phyloP scores from a whole-genome alignment of 2,329 filamentous ascomycete species.

The Capronia coronata region DNA sequence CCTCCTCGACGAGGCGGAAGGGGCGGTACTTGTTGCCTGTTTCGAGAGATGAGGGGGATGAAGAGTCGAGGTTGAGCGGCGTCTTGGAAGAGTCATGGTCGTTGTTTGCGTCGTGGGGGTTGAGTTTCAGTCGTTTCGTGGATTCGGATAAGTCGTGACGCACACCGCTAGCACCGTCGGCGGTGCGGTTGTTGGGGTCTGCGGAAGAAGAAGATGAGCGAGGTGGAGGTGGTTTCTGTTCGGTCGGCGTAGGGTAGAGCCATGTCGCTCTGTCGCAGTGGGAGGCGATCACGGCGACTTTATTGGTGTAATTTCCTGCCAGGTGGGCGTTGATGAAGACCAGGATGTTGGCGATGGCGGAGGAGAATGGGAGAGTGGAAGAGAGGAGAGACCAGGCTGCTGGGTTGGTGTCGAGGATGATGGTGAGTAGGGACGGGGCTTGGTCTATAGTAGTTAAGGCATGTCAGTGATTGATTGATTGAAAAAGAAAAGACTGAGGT shows the following conservation, averaged over 20 bases:
- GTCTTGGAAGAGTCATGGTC: constrained; percentile 18
- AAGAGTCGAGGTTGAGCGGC: neutral
- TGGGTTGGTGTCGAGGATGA: constrained; percentile 94
- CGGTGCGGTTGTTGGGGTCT: too few relatives aligned
- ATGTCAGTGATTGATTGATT: neutral
- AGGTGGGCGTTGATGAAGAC: constrained; percentile 97
- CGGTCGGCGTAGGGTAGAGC: constrained; percentile 65
- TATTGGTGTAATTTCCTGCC: constrained; percentile 86
- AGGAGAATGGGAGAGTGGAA: constrained; percentile 68
- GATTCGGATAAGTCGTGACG: constrained; percentile 19
- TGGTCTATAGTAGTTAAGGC: constrained; percentile 35
- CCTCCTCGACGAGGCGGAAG: constrained; percentile 78
- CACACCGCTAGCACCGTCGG: constrained; percentile 21
- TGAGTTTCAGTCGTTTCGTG: constrained; percentile 24
- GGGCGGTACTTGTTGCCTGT: constrained; percentile 86
- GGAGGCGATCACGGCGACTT: constrained; percentile 83
- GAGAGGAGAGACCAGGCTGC: constrained; percentile 82
- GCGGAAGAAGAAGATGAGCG: constrained; percentile 8
- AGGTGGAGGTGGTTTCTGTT: constrained; percentile 14
- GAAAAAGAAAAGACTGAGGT: neutral
- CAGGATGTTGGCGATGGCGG: constrained; percentile 79
- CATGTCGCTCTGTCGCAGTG: constrained; percentile 81
- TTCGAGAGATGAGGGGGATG: constrained; percentile 28
- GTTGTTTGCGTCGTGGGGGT: constrained; percentile 24
- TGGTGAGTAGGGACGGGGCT: constrained; percentile 74